phyloP scores from a whole-genome alignment of 805 yeast genomes.

The Zygosaccharomyces rouxii region DNA sequence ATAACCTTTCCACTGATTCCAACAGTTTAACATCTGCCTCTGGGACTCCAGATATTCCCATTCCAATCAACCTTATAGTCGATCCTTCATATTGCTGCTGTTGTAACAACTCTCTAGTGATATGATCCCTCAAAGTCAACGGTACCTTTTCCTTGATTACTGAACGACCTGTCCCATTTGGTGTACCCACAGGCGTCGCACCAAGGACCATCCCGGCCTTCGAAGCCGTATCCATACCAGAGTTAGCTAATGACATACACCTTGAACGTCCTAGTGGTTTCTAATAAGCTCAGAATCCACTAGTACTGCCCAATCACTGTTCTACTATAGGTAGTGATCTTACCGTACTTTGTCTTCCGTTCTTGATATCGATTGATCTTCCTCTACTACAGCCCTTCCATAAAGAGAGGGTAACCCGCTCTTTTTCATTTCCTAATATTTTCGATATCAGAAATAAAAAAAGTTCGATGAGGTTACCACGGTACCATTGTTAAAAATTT shows the following conservation, averaged over 20 bases:
- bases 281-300: not conserved
- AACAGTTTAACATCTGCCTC: constrained; percentile 38
- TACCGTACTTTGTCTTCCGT: not conserved
- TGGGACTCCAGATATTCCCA: constrained; percentile 39
- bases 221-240: not conserved
- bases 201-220: not conserved
- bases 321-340: too few relatives aligned
- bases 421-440: not conserved
- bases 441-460: not conserved
- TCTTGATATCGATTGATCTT: not conserved
- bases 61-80: constrained; percentile 39
- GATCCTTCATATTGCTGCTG: constrained; percentile 17
- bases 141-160: constrained; percentile 5
- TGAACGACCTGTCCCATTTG: not conserved
- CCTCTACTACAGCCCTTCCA: not conserved
- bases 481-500: too few relatives aligned
- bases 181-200: not conserved
- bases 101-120: constrained; percentile 11
- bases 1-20: constrained; percentile 44
- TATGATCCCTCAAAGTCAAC: constrained; percentile 10
- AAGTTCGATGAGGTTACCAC: not conserved
- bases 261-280: not conserved
- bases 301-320: not conserved
- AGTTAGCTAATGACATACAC: constrained; percentile 1
- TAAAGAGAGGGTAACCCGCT: not conserved